phyloP scores from a whole-genome alignment of 2,329 filamentous ascomycete species.

The Cadophora luteo-olivacea region DNA sequence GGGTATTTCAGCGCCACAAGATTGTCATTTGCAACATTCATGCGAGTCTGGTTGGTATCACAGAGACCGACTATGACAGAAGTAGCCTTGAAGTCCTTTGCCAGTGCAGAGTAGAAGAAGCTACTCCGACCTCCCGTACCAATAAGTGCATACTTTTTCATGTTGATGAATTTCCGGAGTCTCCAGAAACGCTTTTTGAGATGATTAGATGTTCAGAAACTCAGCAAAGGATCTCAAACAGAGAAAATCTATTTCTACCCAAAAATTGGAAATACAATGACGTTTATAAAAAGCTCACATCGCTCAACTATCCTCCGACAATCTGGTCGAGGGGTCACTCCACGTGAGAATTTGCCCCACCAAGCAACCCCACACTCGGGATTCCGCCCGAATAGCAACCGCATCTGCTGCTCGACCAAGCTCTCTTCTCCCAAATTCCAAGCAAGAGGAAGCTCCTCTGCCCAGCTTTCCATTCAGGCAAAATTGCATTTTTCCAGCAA shows the following conservation, averaged over 20 bases:
- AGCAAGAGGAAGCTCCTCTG: conserved; percentile 2
- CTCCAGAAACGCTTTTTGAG: neutral
- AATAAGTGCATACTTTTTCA: conserved; percentile 57
- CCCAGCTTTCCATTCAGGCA: conserved; percentile 6
- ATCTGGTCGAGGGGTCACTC: neutral
- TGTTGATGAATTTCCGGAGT: neutral
- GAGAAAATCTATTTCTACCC: neutral
- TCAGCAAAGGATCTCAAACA: neutral
- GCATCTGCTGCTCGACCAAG: neutral
- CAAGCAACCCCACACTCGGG: conserved; percentile 24
- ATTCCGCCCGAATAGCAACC: conserved; percentile 17
- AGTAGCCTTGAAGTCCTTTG: conserved; percentile 56
- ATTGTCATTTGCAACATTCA: conserved; percentile 60
- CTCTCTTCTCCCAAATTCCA: neutral
- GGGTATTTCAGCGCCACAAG: conserved; percentile 51
- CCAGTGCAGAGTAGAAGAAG: conserved; percentile 67
- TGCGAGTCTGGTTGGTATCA: conserved; percentile 65
- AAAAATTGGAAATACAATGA: neutral
- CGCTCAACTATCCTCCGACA: conserved; percentile 4
- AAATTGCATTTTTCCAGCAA: conserved; percentile 28
- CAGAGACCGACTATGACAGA: conserved; percentile 62
- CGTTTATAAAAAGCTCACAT: conserved; percentile 2
- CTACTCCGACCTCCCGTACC: conserved; percentile 64
- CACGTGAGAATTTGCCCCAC: conserved; percentile 16
- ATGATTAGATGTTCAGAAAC: neutral